A percentile compares a stretch with the other conserved stretches of the same genome.
Evolutionary conservation across 2,329 filamentous ascomycete genomes (phyloP).

Genomic region (Ascochyta fabae): DNA sequence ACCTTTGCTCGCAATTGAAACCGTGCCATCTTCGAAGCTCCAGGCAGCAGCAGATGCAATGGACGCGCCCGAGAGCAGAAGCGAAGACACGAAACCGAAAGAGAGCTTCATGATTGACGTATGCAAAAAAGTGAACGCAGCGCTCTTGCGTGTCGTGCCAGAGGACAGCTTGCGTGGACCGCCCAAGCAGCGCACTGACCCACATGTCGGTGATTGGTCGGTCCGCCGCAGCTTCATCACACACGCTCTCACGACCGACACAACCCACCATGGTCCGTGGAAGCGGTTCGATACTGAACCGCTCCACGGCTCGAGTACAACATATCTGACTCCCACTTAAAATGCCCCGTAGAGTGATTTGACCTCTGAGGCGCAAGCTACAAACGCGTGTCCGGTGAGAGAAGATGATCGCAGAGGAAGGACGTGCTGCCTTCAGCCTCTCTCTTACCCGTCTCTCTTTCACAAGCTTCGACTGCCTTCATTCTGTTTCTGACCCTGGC

Average conservation of each 20-base stretch:
- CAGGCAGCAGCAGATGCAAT: constrained; percentile 61
- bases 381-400: no score
- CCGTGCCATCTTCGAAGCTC: constrained; percentile 75
- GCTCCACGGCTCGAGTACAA: no score
- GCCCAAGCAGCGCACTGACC: constrained; percentile 2
- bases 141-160: constrained; percentile 26
- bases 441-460: no score
- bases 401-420: no score
- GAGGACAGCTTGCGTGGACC: constrained; percentile 34
- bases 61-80: constrained; percentile 50
- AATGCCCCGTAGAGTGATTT: no score
- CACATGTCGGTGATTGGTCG: background rate
- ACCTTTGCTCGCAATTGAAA: constrained; percentile 69
- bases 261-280: no score
- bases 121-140: constrained; percentile 34
- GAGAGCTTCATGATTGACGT: constrained; percentile 51
- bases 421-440: no score
- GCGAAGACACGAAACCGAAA: constrained; percentile 50
- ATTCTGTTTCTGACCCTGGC: no score
- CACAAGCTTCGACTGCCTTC: no score
- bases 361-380: no score
- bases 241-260: background rate
- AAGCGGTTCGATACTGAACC: no score
- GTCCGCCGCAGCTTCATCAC: constrained; percentile 5
- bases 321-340: no score